phyloP scores from a whole-genome alignment of 345 rosid species.

The Lepidium africanum region DNA sequence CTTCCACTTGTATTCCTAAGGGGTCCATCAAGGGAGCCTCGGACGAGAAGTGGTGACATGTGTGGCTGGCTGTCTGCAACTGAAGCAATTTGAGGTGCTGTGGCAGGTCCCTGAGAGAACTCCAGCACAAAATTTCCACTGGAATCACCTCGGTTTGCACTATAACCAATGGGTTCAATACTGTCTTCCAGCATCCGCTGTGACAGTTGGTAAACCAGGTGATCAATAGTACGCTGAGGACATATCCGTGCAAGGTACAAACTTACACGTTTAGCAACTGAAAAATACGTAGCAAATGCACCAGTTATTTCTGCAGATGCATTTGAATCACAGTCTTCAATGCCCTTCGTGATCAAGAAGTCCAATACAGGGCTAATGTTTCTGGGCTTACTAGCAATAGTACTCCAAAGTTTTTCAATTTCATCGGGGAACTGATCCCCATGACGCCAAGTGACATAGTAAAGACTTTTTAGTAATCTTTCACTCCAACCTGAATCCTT shows the following conservation, averaged over 20 bases:
- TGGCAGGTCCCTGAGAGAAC: conserved; percentile 93
- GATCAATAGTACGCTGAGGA: conserved; percentile 96
- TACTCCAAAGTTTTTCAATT: conserved; percentile 98
- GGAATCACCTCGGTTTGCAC: conserved; percentile 53
- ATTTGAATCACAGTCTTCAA: conserved; percentile 98
- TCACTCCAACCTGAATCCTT: conserved; percentile 99
- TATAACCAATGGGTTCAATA: conserved; percentile 57
- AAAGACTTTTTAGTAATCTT: conserved; percentile 89
- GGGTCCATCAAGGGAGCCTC: conserved; percentile 96
- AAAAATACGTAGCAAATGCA: conserved; percentile 98
- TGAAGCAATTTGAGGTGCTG: conserved; percentile 53
- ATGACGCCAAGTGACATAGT: conserved; percentile 97
- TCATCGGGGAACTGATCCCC: conserved; percentile 99
- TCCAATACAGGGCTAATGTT: conserved; percentile 95
- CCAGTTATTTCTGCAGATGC: conserved; percentile 98
- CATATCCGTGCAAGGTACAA: conserved; percentile 93
- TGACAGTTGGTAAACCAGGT: conserved; percentile 89
- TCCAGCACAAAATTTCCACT: conserved; percentile 75
- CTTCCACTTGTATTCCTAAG: conserved; percentile 90
- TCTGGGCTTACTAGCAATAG: conserved; percentile 92
- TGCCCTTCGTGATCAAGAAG: conserved; percentile 93
- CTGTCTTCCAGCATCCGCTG: conserved; percentile 94
- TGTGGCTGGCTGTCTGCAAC: conserved; percentile 82
- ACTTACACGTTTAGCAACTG: conserved; percentile 98
- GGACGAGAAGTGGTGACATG: conserved; percentile 93